phyloP scores from a whole-genome alignment of 129 eudicot species.

The Lactuca sativa region DNA sequence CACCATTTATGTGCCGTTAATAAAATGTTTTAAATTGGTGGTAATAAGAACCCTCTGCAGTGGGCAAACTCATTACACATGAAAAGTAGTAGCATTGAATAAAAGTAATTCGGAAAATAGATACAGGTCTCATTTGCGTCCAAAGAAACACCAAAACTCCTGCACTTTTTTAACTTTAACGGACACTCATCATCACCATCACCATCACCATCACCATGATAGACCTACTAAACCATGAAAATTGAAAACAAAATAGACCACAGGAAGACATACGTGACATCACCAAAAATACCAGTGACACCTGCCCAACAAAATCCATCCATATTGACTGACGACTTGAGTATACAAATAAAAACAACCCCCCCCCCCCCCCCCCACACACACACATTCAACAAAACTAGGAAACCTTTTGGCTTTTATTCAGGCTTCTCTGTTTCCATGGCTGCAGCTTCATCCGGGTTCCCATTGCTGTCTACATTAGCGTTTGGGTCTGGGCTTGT shows the following conservation, averaged over 20 bases:
- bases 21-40: no score
- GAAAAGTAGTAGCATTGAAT: neutral
- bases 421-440: constrained; percentile 86
- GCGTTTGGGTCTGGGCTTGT: constrained; percentile 34
- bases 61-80: neutral
- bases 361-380: constrained; percentile 4
- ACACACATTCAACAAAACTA: constrained; percentile 19
- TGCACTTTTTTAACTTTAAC: neutral
- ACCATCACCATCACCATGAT: neutral
- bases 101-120: neutral
- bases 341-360: constrained; percentile 31
- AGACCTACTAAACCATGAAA: constrained; percentile 16
- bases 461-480: constrained; percentile 5
- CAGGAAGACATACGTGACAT: neutral
- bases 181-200: neutral
- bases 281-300: neutral
- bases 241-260: constrained; percentile 31
- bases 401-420: constrained; percentile 2
- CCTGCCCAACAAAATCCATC: constrained; percentile 25
- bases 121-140: constrained; percentile 13
- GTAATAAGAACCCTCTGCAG: no score
- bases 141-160: constrained; percentile 10
- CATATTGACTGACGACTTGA: neutral
- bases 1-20: no score
- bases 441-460: constrained; percentile 34